These are phyloP conservation scores for Psidium friedrichsthalianum DNA, from an alignment of 345 rosid genomes.

Conservation along the genomic window DNA sequence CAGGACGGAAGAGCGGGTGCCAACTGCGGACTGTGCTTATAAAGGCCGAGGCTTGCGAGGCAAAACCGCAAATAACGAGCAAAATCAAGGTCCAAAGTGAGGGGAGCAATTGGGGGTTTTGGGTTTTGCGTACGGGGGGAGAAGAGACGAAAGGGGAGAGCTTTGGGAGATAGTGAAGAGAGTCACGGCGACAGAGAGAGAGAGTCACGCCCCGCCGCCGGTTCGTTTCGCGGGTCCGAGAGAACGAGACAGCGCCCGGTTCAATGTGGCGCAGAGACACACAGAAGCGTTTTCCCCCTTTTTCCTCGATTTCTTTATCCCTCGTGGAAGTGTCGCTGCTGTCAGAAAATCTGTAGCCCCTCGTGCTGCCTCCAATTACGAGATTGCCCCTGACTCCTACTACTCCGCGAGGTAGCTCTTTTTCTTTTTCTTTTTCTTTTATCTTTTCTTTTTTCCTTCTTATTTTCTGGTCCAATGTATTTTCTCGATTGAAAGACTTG, in stretches of 20 bases:
- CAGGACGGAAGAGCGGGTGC: not conserved
- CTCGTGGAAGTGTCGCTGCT: not conserved
- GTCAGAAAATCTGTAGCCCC: not conserved
- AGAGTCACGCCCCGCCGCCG: not conserved
- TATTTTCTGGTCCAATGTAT: no score
- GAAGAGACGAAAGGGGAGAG: not conserved
- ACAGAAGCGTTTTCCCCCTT: not conserved
- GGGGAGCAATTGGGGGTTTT: not conserved
- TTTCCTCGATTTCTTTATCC: not conserved
- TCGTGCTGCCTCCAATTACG: not conserved
- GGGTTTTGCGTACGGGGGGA: not conserved
- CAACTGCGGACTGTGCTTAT: not conserved
- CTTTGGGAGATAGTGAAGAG: no score
- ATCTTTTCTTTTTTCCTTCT: no score
- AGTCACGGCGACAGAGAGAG: not conserved
- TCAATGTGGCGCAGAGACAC: not conserved
- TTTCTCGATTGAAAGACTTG: no score
- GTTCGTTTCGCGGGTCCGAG: not conserved
- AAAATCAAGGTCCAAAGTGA: not conserved
- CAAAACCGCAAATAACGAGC: not conserved
- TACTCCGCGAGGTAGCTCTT: not conserved
- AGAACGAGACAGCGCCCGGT: not conserved
- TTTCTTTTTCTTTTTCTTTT: no score
- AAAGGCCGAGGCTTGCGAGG: not conserved
- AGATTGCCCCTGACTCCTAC: not conserved